Conservation (phyloP, 73 alveolate genomes). For the Paramecium caudatum region DNA sequence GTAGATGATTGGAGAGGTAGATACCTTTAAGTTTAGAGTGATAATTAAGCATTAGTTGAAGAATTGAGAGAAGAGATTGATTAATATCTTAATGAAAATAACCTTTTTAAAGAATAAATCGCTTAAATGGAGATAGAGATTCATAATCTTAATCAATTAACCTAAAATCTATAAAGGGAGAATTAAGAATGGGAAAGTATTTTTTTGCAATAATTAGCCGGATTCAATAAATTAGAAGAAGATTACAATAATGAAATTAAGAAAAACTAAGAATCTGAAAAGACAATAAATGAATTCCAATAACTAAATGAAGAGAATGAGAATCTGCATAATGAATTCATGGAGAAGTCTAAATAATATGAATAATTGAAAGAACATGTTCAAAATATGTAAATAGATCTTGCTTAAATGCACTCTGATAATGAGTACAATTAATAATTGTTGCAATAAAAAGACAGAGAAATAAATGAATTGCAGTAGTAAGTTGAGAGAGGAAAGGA, state of each 20-base stretch:
- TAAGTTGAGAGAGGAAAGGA: conserved; percentile 11
- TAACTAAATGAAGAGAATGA: neutral
- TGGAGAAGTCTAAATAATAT: neutral
- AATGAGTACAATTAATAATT: neutral
- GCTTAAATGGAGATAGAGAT: neutral
- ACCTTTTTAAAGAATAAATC: neutral
- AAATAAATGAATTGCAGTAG: neutral
- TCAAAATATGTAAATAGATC: neutral
- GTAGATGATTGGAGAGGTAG: conserved; percentile 15
- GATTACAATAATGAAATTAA: conserved; percentile 18
- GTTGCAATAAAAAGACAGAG: conserved; percentile 20
- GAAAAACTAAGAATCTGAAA: neutral
- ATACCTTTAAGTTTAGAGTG: neutral
- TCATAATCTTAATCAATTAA: neutral
- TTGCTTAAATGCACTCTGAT: neutral
- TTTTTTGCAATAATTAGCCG: neutral
- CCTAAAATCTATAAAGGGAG: neutral
- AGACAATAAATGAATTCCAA: neutral
- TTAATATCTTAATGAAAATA: neutral
- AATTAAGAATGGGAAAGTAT: conserved; percentile 44
- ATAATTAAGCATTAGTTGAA: neutral
- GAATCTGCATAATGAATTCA: neutral
- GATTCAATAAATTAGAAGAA: conserved; percentile 34
- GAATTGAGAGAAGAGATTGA: conserved; percentile 32
- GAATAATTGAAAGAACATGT: neutral